Evolutionary conservation across 2,329 filamentous ascomycete genomes (phyloP), one percentile per base, ranked within the genome.

Genomic region (Fusarium burgessii): DNA sequence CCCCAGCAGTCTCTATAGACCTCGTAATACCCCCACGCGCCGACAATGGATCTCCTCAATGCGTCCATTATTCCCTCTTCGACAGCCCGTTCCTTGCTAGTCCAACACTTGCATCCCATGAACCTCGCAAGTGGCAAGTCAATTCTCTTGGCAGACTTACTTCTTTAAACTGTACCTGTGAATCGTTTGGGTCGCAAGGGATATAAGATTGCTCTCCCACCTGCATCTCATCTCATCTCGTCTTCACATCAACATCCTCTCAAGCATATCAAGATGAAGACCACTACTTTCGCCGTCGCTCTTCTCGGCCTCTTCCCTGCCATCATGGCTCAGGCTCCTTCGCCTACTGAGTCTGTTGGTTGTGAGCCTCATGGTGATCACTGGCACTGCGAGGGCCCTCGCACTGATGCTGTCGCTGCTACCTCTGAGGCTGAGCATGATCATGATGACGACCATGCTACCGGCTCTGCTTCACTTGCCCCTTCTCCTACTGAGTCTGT

Each of bases 341-440:
- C 74, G 11, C 74, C 74, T 17, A 75, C 74, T 46, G 74, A 75
- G 69, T 76, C 74, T 3, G 58, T 66, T 15, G 74, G 74, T 12
- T 76, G 74, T 13, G 71, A 73, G 10, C 60, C 71, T n/a, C 49
- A 75, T 20, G 71, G 73, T 15, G 73, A 75, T 55, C 73, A 75
- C 62, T 69, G 70, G 70, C 74, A 76, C 47, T 76, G 74, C 27
- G 72, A 76, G 12, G 74, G 54, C 42, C 38, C 72, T n/a, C 70
- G 70, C 11, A 72, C 74, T 13, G 66, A 52, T 14, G 42, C 69
- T 18, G 58, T 9, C 12, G 32, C 47, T 51, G 47, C 47, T 51
- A 51, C 47, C 9, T 27, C 47, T n/a, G 47, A 51, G 17, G 47
- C 47, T 10, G 58, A 56, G 33, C 61, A 52, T 6, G 49, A 51